Evolutionary conservation across 192 early-diverging fungal species (phyloP), one percentile per base, ranked within the genome.

Genomic region (Coemansia sp.): DNA sequence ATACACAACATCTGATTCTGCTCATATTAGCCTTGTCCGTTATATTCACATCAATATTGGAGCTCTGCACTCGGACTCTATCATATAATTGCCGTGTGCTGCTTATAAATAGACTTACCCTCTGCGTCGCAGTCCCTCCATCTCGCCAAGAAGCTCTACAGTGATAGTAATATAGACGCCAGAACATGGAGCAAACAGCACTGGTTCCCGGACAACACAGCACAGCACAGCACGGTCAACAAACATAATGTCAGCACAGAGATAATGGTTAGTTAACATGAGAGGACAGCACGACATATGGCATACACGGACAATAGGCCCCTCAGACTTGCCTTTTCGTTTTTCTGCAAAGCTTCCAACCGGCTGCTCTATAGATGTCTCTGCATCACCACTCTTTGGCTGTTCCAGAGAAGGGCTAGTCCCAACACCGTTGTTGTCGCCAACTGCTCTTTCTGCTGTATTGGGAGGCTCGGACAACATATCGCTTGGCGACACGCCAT

Each of bases 71-170:
- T 4, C 1, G 32, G 32, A 32, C 4, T 32, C 32, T 32, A 32
- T 32, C 32, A 32, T 32, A 32, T 1, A 32, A 32, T 32, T 32
- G 32, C 32, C 32, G 32, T 32, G 32, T 45, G 44, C 44, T 45
- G 10, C 44, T 12, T 2, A 45, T 54, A 22, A 14, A 59, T 59
- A 22, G 39, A 65, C 77, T 70, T 75, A 75, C 78, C 74, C 71
- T 39, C 79, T 71, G 16, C 72, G 75, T 50, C 80, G 71, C 41
- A 83, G 66, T 4, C 80, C 75, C 39, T 75, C 72, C 49, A 67
- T 55, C 4, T 77, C 80, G 25, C 80, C 80, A 12, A 83, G 68
- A 9, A 83, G 72, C 69, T 77, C 80, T 66, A 74, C 61, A 71
- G 9, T 12, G 11, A 43, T 22, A 57, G 43, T 60, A 68, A 49